Percentiles rank a stretch among this genome's conserved stretches.
These are phyloP conservation scores for Kazachstania sp. DNA, from an alignment of 1,139 yeast species.

Conservation along the genomic window DNA sequence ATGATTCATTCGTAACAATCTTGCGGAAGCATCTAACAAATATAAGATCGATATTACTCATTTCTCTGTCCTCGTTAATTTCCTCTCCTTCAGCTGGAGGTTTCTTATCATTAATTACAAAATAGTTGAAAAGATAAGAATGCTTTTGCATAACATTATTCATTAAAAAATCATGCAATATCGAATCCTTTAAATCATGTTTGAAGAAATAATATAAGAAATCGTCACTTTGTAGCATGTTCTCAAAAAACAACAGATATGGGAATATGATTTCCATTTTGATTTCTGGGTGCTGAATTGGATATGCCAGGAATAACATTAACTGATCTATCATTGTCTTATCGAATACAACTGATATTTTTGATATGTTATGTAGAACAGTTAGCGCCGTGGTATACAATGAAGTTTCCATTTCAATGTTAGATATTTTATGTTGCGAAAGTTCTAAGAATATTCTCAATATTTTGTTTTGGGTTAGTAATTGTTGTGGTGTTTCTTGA, in stretches of 20 bases:
- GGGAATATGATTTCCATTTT: conserved; percentile 13
- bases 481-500: conserved; percentile 20
- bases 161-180: conserved; percentile 18
- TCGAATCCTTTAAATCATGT: conserved; percentile 10
- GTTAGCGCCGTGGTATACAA: conserved; percentile 15
- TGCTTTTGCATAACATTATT: conserved; percentile 12
- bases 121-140: conserved; percentile 11
- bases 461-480: conserved; percentile 13
- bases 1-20: conserved; percentile 34
- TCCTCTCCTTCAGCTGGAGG: conserved; percentile 7
- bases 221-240: conserved; percentile 21
- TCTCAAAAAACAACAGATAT: conserved; percentile 17
- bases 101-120: neutral
- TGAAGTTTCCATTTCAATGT: conserved; percentile 18
- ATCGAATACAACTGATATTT: conserved; percentile 15
- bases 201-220: conserved; percentile 24
- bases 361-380: conserved; percentile 23
- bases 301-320: conserved; percentile 18
- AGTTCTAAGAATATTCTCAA: conserved; percentile 16
- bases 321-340: conserved; percentile 10
- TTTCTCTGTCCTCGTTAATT: conserved; percentile 7
- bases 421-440: conserved; percentile 7
- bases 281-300: conserved; percentile 11
- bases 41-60: conserved; percentile 18
- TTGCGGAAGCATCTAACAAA: conserved; percentile 17